Evolutionary conservation across 169 alveolate genomes (phyloP), one percentile per base, ranked within the genome.

Genomic region (Plasmodium chabaudi): DNA sequence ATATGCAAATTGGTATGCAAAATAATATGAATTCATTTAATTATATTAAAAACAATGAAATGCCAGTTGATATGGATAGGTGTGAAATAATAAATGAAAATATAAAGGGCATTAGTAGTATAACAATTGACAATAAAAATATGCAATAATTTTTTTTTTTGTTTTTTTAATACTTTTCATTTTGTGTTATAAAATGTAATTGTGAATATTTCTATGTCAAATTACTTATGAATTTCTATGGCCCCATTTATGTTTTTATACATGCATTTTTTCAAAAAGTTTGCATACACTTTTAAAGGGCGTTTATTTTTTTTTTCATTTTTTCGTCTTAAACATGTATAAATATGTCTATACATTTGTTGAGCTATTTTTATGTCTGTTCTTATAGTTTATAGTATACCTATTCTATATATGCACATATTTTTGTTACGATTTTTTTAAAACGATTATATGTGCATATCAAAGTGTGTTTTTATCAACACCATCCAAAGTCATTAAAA

Each of bases 31-130:
- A 19, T 34, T 44, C 67, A 42, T 10, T 51, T 15, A 57, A 57
- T 19, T 68, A 12, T 51, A 10, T 88, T 53, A 74, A 79, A 7
- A 68, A 79, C 42, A 88, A 69, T 19, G 74, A 65, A 15, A 21
- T 69, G 2, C 21, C 87, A 49, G 44, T 34, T 19, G 82, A 87
- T 46, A 57, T 87, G 47, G 92, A 87, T 17, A 70, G 57, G 2
- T 87, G 77, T 63, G 92, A 72, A 63, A 70, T 72, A 42, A 34
- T 87, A 57, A 72, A 87, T 55, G 87, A 86, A 23, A 87, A 87
- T 51, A 69, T 87, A 60, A 87, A 87, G n/a, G 88, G 88, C 34
- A 71, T 70, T 57, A 87, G 88, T 69, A 56, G 88, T 42, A 69
- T 69, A n/a, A 70, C 88, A 23, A 87, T 87, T 9, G 88, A 67